phyloP scores from a whole-genome alignment of 2,329 filamentous ascomycete genomes.

The Piedraia hortae region DNA sequence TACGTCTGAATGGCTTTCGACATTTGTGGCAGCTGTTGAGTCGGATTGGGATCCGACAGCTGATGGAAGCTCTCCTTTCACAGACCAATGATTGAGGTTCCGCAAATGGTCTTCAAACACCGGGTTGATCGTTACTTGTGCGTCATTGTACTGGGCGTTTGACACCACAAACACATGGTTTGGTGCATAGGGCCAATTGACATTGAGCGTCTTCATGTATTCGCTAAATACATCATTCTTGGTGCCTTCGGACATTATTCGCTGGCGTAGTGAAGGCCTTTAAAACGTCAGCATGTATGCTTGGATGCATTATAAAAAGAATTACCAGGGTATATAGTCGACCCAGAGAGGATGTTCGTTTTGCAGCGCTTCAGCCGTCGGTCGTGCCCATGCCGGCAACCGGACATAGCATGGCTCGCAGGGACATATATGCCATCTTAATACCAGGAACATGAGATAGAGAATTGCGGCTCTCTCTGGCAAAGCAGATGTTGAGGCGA shows the following conservation, averaged over 20 bases:
- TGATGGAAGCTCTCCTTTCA: too few species aligned
- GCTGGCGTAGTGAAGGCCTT: too few species aligned
- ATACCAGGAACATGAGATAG: constrained; percentile 64
- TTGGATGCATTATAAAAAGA: too few species aligned
- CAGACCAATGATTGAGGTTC: constrained; percentile 58
- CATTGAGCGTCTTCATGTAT: constrained; percentile 43
- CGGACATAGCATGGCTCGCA: constrained; percentile 54
- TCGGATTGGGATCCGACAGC: too few species aligned
- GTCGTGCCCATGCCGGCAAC: constrained; percentile 45
- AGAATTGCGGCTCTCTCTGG: constrained; percentile 62
- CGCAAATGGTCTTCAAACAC: constrained; percentile 61
- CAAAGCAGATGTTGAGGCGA: constrained; percentile 48
- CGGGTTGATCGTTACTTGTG: constrained; percentile 41
- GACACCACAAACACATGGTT: constrained; percentile 32
- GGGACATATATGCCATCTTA: constrained; percentile 58
- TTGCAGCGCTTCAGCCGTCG: constrained; percentile 36
- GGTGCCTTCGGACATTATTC: constrained; percentile 8
- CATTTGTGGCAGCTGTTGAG: too few species aligned
- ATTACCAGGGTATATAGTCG: constrained; percentile 47
- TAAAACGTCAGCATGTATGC: too few species aligned
- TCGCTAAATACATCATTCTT: constrained; percentile 69
- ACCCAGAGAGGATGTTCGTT: constrained; percentile 54
- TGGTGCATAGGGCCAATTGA: constrained; percentile 67
- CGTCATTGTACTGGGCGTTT: constrained; percentile 5
- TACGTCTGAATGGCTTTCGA: too few species aligned